Conservation (phyloP, 129 eudicot species). For the Saposhnikovia divaricata region DNA sequence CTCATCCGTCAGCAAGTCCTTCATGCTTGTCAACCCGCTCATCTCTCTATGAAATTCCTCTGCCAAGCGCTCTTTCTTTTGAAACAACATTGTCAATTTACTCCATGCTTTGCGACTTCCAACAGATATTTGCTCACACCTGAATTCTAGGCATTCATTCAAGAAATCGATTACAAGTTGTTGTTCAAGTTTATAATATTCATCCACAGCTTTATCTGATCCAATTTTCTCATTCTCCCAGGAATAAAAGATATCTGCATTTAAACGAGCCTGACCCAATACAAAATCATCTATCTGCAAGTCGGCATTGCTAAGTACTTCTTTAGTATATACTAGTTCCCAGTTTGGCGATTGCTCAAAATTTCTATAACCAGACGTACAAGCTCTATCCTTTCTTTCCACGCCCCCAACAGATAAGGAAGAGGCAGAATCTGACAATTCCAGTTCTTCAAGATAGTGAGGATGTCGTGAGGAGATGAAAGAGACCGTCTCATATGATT, state of each 20-base stretch:
- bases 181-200: constrained; percentile 31
- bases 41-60: constrained; percentile 59
- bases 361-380: constrained; percentile 17
- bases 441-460: constrained; percentile 24
- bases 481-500: constrained; percentile 19
- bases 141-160: constrained; percentile 29
- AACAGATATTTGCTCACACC: constrained; percentile 23
- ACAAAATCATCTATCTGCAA: constrained; percentile 30
- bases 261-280: constrained; percentile 33
- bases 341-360: constrained; percentile 34
- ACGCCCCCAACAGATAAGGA: constrained; percentile 32
- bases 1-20: constrained; percentile 71
- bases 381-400: constrained; percentile 26
- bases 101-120: constrained; percentile 57
- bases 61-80: constrained; percentile 37
- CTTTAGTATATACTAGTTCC: constrained; percentile 49
- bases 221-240: constrained; percentile 35
- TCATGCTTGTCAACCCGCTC: constrained; percentile 47
- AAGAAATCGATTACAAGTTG: constrained; percentile 66
- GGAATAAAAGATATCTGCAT: constrained; percentile 38
- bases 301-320: constrained; percentile 36
- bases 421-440: constrained; percentile 43
- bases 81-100: constrained; percentile 38
- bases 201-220: constrained; percentile 32
- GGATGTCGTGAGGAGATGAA: constrained; percentile 20